Conservation (phyloP, 352 stramenopile genomes). For the Phytophthora kernoviae region DNA sequence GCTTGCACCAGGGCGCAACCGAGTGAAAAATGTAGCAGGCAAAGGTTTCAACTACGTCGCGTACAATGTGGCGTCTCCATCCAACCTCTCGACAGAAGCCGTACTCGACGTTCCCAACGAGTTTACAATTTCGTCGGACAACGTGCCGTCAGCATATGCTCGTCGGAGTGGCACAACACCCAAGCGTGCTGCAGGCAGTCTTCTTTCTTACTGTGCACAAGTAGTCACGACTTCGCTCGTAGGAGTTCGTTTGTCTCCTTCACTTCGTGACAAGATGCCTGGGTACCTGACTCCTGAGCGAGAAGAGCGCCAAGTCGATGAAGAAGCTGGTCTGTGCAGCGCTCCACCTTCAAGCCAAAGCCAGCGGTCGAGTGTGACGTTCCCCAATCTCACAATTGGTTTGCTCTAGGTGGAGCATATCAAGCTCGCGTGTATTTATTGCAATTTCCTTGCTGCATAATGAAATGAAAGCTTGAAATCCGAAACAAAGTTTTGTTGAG, state of each 20-base stretch:
- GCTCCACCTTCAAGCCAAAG: not conserved
- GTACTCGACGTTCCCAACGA: slow-evolving; percentile 6
- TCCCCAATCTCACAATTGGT: slow-evolving; percentile 31
- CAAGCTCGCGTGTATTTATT: slow-evolving; percentile 1
- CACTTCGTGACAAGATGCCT: slow-evolving; percentile 36
- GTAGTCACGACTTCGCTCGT: slow-evolving; percentile 36
- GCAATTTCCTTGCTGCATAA: not conserved
- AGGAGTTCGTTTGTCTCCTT: slow-evolving; percentile 14
- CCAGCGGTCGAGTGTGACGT: slow-evolving; percentile 14
- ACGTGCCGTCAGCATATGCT: slow-evolving; percentile 7
- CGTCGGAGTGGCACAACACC: slow-evolving; percentile 7
- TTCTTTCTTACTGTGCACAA: slow-evolving; percentile 54
- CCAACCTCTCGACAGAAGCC: slow-evolving; percentile 3
- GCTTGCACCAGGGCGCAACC: slow-evolving; percentile 19
- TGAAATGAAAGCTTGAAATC: not conserved
- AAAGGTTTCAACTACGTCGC: slow-evolving; percentile 25
- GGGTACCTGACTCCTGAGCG: slow-evolving; percentile 8
- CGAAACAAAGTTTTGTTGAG: not conserved
- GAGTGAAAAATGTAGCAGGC: slow-evolving; percentile 12
- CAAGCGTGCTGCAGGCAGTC: slow-evolving; percentile 30
- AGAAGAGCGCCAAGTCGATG: slow-evolving; percentile 21
- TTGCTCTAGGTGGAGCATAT: slow-evolving; percentile 19
- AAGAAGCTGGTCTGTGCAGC: slow-evolving; percentile 25
- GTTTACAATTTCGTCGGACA: slow-evolving; percentile 15
- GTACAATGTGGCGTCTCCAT: slow-evolving; percentile 10